Evolutionary conservation across 2,329 filamentous ascomycete genomes (phyloP), one percentile per base, ranked within the genome.

Genomic region (Alternaria tenuissima): DNA sequence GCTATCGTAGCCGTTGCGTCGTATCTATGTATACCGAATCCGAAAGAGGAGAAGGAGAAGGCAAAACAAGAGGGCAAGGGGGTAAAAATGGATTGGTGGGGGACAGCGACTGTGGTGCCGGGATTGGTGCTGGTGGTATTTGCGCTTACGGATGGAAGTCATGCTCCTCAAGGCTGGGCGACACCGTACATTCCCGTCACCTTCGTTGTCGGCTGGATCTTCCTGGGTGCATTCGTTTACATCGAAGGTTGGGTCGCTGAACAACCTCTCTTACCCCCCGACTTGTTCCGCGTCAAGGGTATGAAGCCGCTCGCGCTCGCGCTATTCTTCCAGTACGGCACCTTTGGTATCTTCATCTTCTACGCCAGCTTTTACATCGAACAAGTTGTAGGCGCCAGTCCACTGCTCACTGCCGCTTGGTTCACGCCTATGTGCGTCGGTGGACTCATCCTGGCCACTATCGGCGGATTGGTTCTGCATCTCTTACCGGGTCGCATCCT

Each of bases 91-190:
- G 77, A 79, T 52, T 79, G 77, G 77, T 65, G 68, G 62, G 77
- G 77, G 11, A 69, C 75, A 3, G 57, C 68, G 0, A 78, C 75
- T 6, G 73, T 79, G 8, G 68, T 79, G 1, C 73, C 77, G 7
- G 91, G 89, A 0, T 76, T 93, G 12, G 82, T 91, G 2, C 82
- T 95, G 26, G 82, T 92, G 8, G 89, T 93, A 0, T 94, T 89
- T 68, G 89, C 91, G 0, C 85, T 95, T 52, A 93, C 91, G 0
- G 89, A 92, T 48, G 89, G 88, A 7, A 86, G 88, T 0, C 87
- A 92, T 73, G 90, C 90, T 0, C 85, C 88, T 0, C 74, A 87
- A 3, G 87, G 89, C 2, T 94, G 91, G 91, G 81, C 77, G n/a
- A 92, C 89, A 0, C 89, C 90, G 1, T 92, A 93, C 65, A 88